A percentile compares a stretch with the other conserved stretches of the same genome.
phyloP scores from a whole-genome alignment of 2,329 filamentous ascomycete species.

The Alternaria dauci region DNA sequence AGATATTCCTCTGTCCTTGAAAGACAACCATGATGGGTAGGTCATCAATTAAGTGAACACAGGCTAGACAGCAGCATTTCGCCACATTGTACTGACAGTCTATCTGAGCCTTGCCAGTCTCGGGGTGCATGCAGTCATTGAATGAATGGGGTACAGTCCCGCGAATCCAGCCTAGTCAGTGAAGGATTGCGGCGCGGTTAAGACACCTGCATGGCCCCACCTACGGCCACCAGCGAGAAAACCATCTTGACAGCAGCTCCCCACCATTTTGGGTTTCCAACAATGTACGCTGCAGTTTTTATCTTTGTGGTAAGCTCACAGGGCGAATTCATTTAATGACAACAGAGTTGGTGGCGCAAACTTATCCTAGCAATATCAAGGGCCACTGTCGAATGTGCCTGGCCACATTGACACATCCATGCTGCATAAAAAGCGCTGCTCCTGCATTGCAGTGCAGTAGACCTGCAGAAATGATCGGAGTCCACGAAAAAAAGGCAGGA shows the following conservation, averaged over 20 bases:
- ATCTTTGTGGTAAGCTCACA: accelerated
- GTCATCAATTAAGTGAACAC: neutral
- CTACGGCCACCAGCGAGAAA: neutral
- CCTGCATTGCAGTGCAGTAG: neutral
- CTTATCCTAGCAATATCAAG: neutral
- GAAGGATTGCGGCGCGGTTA: slow-evolving; percentile 4
- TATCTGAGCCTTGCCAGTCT: neutral
- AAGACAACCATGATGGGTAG: neutral
- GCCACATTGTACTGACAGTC: neutral
- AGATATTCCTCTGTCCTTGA: neutral
- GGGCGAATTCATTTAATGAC: too few relatives aligned
- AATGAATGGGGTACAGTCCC: neutral
- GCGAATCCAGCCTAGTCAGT: neutral
- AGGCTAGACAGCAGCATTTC: neutral
- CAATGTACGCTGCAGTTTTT: neutral
- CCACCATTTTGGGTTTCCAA: neutral
- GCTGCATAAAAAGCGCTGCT: neutral
- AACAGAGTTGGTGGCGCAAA: neutral
- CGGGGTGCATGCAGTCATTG: neutral
- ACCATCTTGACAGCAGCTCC: neutral
- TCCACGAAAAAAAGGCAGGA: neutral
- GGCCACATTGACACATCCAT: neutral
- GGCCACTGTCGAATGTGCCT: neutral
- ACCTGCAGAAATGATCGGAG: neutral
- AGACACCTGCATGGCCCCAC: slow-evolving; percentile 2